Conservation (phyloP, 345 rosid species). For the Eucalyptus sp. region DNA sequence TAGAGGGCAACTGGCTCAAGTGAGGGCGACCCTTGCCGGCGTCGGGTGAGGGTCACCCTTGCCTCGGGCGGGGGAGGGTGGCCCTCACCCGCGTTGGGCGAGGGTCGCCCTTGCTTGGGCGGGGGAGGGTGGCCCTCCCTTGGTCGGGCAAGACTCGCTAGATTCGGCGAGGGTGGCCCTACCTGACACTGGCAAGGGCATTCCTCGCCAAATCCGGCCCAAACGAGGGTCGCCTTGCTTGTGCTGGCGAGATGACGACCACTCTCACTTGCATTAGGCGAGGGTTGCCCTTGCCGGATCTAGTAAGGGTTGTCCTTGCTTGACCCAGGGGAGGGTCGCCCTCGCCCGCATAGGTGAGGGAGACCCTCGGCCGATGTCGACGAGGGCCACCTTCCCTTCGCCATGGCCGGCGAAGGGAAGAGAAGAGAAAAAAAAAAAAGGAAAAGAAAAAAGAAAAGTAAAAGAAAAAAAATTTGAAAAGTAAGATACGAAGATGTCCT, state of each 20-base stretch:
- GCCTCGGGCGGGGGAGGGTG: too few relatives aligned
- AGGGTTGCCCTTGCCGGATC: too few relatives aligned
- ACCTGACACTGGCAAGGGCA: fast-evolving
- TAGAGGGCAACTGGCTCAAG: fast-evolving
- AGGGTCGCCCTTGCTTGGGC: too few relatives aligned
- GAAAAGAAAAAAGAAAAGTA: too few relatives aligned
- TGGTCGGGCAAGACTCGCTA: fast-evolving
- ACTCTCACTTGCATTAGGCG: fast-evolving
- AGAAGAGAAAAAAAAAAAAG: too few relatives aligned
- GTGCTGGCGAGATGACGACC: fast-evolving
- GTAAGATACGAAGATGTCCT: too few relatives aligned
- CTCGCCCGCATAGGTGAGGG: fast-evolving
- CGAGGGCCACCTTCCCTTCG: too few relatives aligned
- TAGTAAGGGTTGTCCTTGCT: too few relatives aligned
- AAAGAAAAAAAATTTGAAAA: too few relatives aligned
- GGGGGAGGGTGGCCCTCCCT: too few relatives aligned
- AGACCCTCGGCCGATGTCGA: fast-evolving
- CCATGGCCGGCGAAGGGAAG: fast-evolving
- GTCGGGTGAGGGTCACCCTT: fast-evolving
- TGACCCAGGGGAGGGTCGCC: too few relatives aligned
- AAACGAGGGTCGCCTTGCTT: fast-evolving
- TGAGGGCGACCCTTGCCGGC: fast-evolving
- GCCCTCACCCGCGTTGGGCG: fast-evolving
- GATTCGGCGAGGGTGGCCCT: fast-evolving
- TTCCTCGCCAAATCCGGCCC: too few relatives aligned